Conservation (phyloP, 371 early-diverging fungal genomes). For the Apophysomyces elegans region DNA sequence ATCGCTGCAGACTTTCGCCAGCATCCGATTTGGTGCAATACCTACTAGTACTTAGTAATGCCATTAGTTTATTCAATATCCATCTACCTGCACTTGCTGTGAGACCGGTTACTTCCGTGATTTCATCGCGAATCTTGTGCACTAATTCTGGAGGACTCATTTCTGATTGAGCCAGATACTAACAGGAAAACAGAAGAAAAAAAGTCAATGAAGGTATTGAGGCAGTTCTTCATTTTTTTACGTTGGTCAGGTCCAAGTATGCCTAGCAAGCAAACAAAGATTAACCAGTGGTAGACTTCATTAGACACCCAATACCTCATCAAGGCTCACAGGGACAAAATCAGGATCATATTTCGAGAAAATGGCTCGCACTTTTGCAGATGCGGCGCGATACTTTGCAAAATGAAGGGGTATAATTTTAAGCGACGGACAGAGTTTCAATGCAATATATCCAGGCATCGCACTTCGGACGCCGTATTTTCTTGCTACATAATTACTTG, state of each 20-base stretch:
- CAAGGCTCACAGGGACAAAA: constrained; percentile 60
- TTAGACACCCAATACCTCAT: constrained; percentile 50
- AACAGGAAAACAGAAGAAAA: not conserved
- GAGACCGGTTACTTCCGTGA: constrained; percentile 53
- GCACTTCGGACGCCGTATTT: constrained; percentile 72
- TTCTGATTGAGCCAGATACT: constrained; percentile 46
- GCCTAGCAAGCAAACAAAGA: constrained; percentile 33
- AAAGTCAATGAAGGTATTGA: not conserved
- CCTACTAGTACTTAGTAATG: constrained; percentile 23
- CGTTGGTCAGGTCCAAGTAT: constrained; percentile 65
- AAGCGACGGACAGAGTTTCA: constrained; percentile 66
- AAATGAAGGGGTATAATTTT: constrained; percentile 57
- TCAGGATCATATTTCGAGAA: constrained; percentile 62
- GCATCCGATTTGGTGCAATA: constrained; percentile 63
- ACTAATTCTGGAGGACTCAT: constrained; percentile 54
- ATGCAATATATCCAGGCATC: constrained; percentile 73
- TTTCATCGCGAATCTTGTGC: constrained; percentile 57
- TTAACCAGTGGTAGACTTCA: not conserved
- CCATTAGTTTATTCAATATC: not conserved
- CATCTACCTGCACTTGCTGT: constrained; percentile 66
- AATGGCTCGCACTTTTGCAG: constrained; percentile 52
- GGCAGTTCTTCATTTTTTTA: constrained; percentile 11
- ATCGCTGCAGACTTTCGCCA: constrained; percentile 66
- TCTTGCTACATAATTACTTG: constrained; percentile 72
- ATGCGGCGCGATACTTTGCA: constrained; percentile 57